A percentile compares a stretch with the other conserved stretches of the same genome.
Conservation (phyloP, 345 rosid genomes). For the Hirschfeldia incana region DNA sequence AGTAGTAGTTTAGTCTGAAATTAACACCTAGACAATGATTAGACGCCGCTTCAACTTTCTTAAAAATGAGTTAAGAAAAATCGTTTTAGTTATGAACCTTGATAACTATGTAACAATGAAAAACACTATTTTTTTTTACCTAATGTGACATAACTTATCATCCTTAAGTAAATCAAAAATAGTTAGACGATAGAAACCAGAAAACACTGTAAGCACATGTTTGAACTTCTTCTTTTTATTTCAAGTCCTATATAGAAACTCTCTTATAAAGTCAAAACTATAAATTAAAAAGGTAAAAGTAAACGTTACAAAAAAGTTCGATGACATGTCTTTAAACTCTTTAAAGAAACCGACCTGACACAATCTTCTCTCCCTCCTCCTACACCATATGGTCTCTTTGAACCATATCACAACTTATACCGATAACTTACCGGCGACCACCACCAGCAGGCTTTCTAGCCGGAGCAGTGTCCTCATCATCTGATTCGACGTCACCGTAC, state of each 20-base stretch:
- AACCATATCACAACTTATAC: slow-evolving; percentile 24
- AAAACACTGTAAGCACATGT: slow-evolving; percentile 1
- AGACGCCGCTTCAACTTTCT: background rate
- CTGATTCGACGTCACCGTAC: slow-evolving; percentile 90
- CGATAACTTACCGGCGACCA: slow-evolving; percentile 43
- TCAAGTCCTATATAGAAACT: slow-evolving; percentile 23
- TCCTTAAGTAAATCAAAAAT: background rate
- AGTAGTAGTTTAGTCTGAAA: too few relatives aligned
- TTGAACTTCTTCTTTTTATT: slow-evolving; percentile 31
- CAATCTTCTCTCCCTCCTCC: slow-evolving; percentile 28
- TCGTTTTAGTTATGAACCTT: background rate
- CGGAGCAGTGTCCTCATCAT: slow-evolving; percentile 82
- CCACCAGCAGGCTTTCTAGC: slow-evolving; percentile 64
- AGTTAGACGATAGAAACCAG: background rate
- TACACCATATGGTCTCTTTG: slow-evolving; percentile 31
- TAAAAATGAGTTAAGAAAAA: too few relatives aligned
- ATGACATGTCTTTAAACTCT: slow-evolving; percentile 25
- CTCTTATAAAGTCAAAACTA: slow-evolving; percentile 7
- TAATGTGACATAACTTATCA: background rate
- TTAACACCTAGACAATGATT: background rate
- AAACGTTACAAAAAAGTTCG: slow-evolving; percentile 28
- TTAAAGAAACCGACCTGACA: slow-evolving; percentile 11
- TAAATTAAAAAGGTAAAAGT: background rate
- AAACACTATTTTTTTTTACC: background rate
- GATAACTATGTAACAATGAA: background rate